Base-by-base conservation (phyloP, 2,329 filamentous ascomycete species). In the Paecilomyces sp. region DNA sequence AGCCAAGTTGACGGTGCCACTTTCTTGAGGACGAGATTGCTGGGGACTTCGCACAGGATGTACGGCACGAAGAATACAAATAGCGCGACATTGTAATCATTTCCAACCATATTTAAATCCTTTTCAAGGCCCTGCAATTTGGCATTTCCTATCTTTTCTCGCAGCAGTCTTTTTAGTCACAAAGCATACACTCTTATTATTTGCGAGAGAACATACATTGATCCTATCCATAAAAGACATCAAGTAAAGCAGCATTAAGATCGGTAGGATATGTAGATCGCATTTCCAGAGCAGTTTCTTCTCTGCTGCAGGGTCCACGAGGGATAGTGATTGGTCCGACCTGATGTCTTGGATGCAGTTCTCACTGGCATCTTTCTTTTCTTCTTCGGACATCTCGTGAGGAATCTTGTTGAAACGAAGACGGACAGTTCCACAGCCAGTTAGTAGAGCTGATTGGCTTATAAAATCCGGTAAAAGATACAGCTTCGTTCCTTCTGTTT, bases 231-330 rank as follows among this genome's bases (percentile, higher is more conserved):
- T 67, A 58, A 80, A 80, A 2, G 76, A 72, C 41, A 79, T 69
- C 13, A 79, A 66, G 61, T 77, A 80, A 1, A 83, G 67, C 4
- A 80, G 58, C 58, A 74, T 78, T 9, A 83, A 67, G 15, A 79
- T 76, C 0, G 81, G 81, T 6, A 83, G 67, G 28, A 83, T 72
- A 54, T 77, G 73, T 13, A 80, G 60, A 62, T 83, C 81, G 56
- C 76, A 73, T 68, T 83, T 83, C 54, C 76, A 68, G 7, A 82
- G 63, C 13, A 82, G 66, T 59, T 74, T 77, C 66, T 76, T 79
- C 61, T 82, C 79, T 9, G 74, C 74, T 2, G 65, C 58, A 4
- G 69, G 22, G 51, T 53, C 51, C 25, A 53, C 6, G 51, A 18
- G 11, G 31, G 31, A 33, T 33, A 33, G 31, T 7, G 31, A 33